A percentile compares a stretch with the other conserved stretches of the same genome.
These are phyloP conservation scores for Mrakia frigida DNA, from an alignment of 768 basidiomycete genomes.

Conservation along the genomic window DNA sequence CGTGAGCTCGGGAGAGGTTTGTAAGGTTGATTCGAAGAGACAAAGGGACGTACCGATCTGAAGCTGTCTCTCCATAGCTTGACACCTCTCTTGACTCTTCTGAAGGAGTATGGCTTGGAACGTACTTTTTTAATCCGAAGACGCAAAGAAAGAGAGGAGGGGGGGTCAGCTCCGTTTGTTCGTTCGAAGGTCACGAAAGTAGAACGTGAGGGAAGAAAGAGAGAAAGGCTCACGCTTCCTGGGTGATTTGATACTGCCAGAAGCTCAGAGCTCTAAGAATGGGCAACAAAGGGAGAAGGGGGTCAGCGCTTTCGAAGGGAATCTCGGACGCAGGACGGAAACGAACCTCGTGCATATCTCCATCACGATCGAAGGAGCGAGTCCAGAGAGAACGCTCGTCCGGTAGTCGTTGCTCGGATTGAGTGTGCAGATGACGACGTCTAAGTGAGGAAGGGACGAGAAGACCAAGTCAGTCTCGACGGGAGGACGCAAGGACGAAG, in stretches of 20 bases:
- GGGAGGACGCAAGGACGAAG: not conserved
- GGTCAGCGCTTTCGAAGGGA: not conserved
- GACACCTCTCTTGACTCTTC: conserved; percentile 23
- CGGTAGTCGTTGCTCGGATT: conserved; percentile 37
- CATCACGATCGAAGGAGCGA: conserved; percentile 31
- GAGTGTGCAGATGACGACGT: conserved; percentile 24
- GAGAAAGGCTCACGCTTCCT: conserved; percentile 22
- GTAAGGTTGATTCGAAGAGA: not conserved
- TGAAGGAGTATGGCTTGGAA: conserved; percentile 25
- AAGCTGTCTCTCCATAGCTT: conserved; percentile 19
- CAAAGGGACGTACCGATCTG: conserved; percentile 17
- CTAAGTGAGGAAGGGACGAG: not conserved
- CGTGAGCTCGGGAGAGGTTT: not conserved
- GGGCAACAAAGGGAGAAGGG: not conserved
- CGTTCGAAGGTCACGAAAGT: too few species aligned
- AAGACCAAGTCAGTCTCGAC: not conserved
- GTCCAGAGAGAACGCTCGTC: conserved; percentile 23
- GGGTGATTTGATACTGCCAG: conserved; percentile 30
- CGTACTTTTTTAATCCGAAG: not conserved
- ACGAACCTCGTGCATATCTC: conserved; percentile 27
- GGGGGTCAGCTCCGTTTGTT: not conserved
- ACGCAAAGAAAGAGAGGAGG: not conserved
- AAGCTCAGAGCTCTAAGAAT: conserved; percentile 26
- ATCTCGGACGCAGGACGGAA: not conserved
- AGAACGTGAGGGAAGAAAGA: not conserved